Conservation (phyloP, 345 rosid species). For the Microthlaspi erraticum region DNA sequence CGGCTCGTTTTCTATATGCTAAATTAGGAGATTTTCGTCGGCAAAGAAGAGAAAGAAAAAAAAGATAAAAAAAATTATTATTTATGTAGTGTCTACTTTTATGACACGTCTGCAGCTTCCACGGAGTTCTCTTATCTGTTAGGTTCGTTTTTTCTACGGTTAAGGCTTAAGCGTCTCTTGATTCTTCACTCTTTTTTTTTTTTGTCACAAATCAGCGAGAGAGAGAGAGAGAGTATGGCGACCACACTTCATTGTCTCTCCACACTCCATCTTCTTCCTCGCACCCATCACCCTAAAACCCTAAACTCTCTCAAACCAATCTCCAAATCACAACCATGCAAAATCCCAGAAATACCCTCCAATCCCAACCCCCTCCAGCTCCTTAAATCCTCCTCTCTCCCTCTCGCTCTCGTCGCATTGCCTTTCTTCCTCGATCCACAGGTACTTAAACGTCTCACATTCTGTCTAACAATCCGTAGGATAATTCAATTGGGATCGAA, state of each 20-base stretch:
- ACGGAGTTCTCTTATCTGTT: conserved; percentile 40
- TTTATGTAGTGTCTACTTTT: neutral
- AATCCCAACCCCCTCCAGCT: conserved; percentile 38
- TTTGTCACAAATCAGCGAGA: conserved; percentile 37
- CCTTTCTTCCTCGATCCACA: conserved; percentile 68
- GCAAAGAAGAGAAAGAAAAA: neutral
- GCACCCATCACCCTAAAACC: conserved; percentile 36
- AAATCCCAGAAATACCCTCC: conserved; percentile 31
- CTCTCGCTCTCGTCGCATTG: conserved; percentile 60
- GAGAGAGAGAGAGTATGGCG: conserved; percentile 56
- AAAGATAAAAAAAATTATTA: neutral
- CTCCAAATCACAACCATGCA: conserved; percentile 34
- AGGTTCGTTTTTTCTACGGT: conserved; percentile 18
- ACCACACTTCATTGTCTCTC: conserved; percentile 68
- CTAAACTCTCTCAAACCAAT: conserved; percentile 40
- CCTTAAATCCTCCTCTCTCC: conserved; percentile 59
- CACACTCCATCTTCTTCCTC: conserved; percentile 48
- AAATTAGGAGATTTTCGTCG: neutral
- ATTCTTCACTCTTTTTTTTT: conserved; percentile 16
- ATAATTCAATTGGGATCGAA: neutral
- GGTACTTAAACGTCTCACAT: conserved; percentile 42
- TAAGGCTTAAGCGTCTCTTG: conserved; percentile 17
- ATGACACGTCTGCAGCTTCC: conserved; percentile 29
- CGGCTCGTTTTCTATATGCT: too few species aligned
- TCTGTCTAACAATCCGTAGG: neutral